Evolutionary conservation across 129 eudicot species (phyloP), one percentile per base, ranked within the genome.

Genomic region (Solidago caesia): DNA sequence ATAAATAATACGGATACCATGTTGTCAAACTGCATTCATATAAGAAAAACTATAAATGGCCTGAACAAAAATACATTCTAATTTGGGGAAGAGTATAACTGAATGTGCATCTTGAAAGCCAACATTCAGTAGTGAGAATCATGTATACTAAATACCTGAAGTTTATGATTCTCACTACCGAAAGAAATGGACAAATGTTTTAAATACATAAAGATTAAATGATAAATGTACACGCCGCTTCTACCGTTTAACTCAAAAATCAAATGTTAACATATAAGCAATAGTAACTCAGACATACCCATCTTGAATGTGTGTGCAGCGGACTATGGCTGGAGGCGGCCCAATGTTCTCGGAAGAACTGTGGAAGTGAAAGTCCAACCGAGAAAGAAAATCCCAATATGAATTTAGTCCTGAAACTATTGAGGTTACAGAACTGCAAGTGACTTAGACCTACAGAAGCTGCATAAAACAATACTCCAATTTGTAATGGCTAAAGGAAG

Each of bases 361-460:
- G 86, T 41, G 98, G 95, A 45, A 92, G 41, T 11, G 96, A 84
- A 12, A 89, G 81, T 33, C 96, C 98, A 5, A 85, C 59, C 39
- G 89, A 89, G 80, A 88, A 83, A 45, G 96, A 87, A 56, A 84
- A 52, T 65, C 96, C 96, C 41, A 92, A 58, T 52, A 92, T 79
- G 51, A 87, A 77, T 61, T 88, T 91, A 6, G 91, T 86, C 67
- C 97, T 80, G 78, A 91, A 91, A 65, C 86, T 88, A 82, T 91
- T 88, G 58, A 88, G 89, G 84, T 91, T 91, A 68, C 94, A 88
- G 71, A 85, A 91, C 67, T 88, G 97, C 78, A 91, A 88, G 81
- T 82, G 81, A 9, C 91, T 77, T 7, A 91, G 75, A 6, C 94
- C 97, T 46, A 80, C 84, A 8, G 97, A 84, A 69, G 94, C 94